phyloP scores from a whole-genome alignment of 768 basidiomycete species.

The Pulveroboletus sp. region DNA sequence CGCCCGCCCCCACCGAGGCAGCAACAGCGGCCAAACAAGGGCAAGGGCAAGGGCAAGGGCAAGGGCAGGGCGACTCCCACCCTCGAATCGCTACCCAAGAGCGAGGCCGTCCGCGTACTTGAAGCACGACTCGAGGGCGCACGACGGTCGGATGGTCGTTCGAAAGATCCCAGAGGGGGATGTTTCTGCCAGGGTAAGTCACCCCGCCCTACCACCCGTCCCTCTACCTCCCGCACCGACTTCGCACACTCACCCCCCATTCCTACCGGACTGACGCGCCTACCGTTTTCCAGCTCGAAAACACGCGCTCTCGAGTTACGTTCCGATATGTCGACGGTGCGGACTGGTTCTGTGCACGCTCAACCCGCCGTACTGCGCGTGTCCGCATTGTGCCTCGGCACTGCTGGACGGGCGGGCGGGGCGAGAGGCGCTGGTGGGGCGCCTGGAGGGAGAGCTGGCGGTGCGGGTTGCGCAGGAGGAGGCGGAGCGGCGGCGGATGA shows the following conservation, averaged over 20 bases:
- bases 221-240: background rate
- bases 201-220: background rate
- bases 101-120: slow-evolving; percentile 43
- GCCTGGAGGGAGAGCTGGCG: slow-evolving; percentile 41
- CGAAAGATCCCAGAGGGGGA: slow-evolving; percentile 55
- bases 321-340: slow-evolving; percentile 51
- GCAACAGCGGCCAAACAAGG: slow-evolving; percentile 14
- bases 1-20: slow-evolving; percentile 14
- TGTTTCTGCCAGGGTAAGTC: slow-evolving; percentile 65
- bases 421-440: slow-evolving; percentile 33
- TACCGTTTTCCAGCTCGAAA: slow-evolving; percentile 40
- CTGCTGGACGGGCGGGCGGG: slow-evolving; percentile 36
- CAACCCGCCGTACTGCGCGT: slow-evolving; percentile 50
- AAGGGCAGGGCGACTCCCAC: slow-evolving; percentile 36
- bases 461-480: slow-evolving; percentile 45
- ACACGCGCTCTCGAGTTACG: slow-evolving; percentile 55
- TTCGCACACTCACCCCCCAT: too few relatives aligned
- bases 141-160: slow-evolving; percentile 27
- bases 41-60: slow-evolving; percentile 32
- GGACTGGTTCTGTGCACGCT: slow-evolving; percentile 59
- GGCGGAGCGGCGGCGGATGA: slow-evolving; percentile 40
- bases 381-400: slow-evolving; percentile 46
- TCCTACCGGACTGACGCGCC: too few relatives aligned
- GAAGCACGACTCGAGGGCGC: slow-evolving; percentile 45
- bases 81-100: slow-evolving; percentile 39